Base-by-base conservation (phyloP, 2,329 filamentous ascomycete genomes). In the Mariannaea sp. region DNA sequence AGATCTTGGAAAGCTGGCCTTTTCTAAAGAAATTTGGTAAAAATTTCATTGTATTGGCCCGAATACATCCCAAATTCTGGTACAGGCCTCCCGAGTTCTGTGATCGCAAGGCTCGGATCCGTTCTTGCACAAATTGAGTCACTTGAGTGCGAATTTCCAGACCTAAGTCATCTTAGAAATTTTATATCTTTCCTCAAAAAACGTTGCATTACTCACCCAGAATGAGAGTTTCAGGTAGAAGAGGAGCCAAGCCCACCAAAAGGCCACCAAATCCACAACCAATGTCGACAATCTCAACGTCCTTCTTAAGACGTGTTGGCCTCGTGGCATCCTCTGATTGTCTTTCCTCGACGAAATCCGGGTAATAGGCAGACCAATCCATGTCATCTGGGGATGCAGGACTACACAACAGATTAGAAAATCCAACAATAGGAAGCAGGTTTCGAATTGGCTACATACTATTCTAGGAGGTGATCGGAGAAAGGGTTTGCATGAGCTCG, bases 11-110 rank as follows among this genome's bases (percentile, higher is more conserved):
- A 12, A 99, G 83, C 70, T 97, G 92, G 12, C 76, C 79, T 66
- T 87, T 89, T 49, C 75, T 77, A 79, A 99, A 97, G 79, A 97
- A 96, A 70, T 99, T 97, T 57, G 95, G 93, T n/a, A 99, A 79
- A 73, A 97, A 99, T 72, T 99, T 99, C 94, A 99, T 99, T 5
- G 91, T 90, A 76, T 99, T 99, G 61, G 90, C 90, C 57, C 94
- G 87, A 41, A 99, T 78, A 69, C 91, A 95, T 27, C 89, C 86
- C 48, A 93, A 87, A 71, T 99, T 99, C 68, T 95, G 88, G 71
- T 91, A 97, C 40, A 77, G 72, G 44, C 74, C 72, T 5, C 77
- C 75, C 5, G 75, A 67, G 59, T 83, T 81, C 67, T 92, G 86
- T 10, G 78, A 76, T 4, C 94, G 86, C 14, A 97, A 80, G 4